Evolutionary conservation across 2,329 filamentous ascomycete species (phyloP).

Genomic region (Chrysosphaeria jannelii): DNA sequence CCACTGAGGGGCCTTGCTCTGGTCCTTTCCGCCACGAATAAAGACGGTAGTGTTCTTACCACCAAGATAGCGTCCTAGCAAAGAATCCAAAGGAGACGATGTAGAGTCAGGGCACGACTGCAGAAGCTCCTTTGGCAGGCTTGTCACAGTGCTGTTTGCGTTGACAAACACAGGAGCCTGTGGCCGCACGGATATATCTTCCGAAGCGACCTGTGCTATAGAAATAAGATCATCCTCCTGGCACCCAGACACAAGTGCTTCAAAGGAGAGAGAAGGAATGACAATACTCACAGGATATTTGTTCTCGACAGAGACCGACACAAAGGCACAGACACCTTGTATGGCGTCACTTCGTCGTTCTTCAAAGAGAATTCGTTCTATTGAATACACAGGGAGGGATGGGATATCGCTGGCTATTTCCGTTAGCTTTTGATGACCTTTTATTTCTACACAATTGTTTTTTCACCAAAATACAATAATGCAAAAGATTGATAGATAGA

Average conservation of each 20-base stretch:
- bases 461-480: constrained; percentile 29
- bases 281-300: constrained; percentile 47
- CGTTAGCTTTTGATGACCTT: neutral
- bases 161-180: constrained; percentile 34
- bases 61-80: constrained; percentile 56
- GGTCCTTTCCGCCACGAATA: constrained; percentile 45
- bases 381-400: constrained; percentile 49
- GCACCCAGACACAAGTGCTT: constrained; percentile 65
- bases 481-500: constrained; percentile 33
- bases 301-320: constrained; percentile 41
- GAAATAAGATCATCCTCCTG: constrained; percentile 41
- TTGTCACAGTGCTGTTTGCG: constrained; percentile 38
- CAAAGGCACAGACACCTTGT: too few species aligned
- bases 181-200: constrained; percentile 34
- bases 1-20: constrained; percentile 48
- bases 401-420: constrained; percentile 46
- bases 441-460: constrained; percentile 11
- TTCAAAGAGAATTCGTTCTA: constrained; percentile 49
- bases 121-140: constrained; percentile 44
- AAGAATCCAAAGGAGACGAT: constrained; percentile 55
- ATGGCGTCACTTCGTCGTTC: too few species aligned
- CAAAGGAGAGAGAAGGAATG: constrained; percentile 55
- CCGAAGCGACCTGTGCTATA: constrained; percentile 46
- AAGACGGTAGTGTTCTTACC: constrained; percentile 55
- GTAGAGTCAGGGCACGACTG: constrained; percentile 43